A percentile compares a stretch with the other conserved stretches of the same genome.
Conservation (phyloP, 2,329 filamentous ascomycete species). For the Fusarium chuoi region DNA sequence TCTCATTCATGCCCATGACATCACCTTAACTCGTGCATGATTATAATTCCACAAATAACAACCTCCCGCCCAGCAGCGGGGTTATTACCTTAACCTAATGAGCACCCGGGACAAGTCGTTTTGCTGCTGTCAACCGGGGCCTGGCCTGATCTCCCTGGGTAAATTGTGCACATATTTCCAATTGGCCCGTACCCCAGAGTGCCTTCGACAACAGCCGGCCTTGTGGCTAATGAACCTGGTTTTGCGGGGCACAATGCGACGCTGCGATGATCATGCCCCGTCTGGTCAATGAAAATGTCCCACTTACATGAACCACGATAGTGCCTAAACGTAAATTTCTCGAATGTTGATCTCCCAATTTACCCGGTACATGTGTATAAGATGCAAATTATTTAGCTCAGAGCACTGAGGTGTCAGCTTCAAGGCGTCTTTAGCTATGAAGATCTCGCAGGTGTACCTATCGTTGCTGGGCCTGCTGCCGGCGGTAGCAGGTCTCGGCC, state of each 20-base stretch:
- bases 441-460: constrained; percentile 1
- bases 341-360: constrained; percentile 1
- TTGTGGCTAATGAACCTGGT: constrained; percentile 27
- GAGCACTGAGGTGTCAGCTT: no score
- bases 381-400: background rate
- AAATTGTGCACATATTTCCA: background rate
- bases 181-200: constrained; percentile 6
- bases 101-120: background rate
- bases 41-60: background rate
- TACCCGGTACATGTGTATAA: constrained; percentile 15
- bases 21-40: background rate
- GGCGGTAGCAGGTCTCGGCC: constrained; percentile 10
- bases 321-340: constrained; percentile 13
- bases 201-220: constrained; percentile 6
- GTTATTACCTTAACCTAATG: background rate
- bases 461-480: constrained; percentile 17
- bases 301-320: constrained; percentile 12
- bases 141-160: constrained; percentile 17
- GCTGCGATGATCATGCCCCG: constrained; percentile 17
- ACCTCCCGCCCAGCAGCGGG: background rate
- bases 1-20: background rate
- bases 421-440: constrained; percentile 1
- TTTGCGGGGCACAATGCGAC: constrained; percentile 17
- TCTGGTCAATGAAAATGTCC: background rate
- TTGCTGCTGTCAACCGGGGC: background rate